These are phyloP conservation scores for Neurospora sp. DNA, from an alignment of 2,329 filamentous ascomycete species.

Conservation along the genomic window DNA sequence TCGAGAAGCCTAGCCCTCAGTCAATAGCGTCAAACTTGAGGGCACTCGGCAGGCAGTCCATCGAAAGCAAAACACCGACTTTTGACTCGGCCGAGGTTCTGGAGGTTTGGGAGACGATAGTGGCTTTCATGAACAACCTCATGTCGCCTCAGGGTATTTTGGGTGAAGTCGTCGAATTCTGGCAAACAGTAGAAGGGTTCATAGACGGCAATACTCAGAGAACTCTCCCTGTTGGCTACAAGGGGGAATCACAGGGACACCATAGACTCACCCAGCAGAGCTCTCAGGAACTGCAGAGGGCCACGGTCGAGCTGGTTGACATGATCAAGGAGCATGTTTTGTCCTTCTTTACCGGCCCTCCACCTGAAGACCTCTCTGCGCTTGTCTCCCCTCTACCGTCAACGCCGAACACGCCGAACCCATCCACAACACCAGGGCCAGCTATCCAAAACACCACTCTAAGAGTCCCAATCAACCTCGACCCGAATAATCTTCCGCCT, in stretches of 20 bases:
- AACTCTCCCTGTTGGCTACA: slow-evolving; percentile 67
- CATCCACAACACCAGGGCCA: slow-evolving; percentile 35
- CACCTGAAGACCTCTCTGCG: slow-evolving; percentile 81
- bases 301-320: slow-evolving; percentile 71
- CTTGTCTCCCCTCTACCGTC: slow-evolving; percentile 72
- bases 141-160: slow-evolving; percentile 72
- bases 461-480: slow-evolving; percentile 69
- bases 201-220: slow-evolving; percentile 77
- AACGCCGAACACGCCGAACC: slow-evolving; percentile 57
- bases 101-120: slow-evolving; percentile 87
- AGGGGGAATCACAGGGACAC: slow-evolving; percentile 70
- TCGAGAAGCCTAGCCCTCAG: slow-evolving; percentile 59
- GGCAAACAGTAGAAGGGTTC: slow-evolving; percentile 85
- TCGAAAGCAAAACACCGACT: slow-evolving; percentile 49
- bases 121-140: slow-evolving; percentile 61
- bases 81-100: slow-evolving; percentile 74
- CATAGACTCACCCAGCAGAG: slow-evolving; percentile 68
- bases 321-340: slow-evolving; percentile 71
- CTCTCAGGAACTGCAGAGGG: slow-evolving; percentile 62
- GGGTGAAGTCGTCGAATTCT: slow-evolving; percentile 86
- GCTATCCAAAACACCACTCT: slow-evolving; percentile 30
- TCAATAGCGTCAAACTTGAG: slow-evolving; percentile 67
- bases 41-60: slow-evolving; percentile 56
- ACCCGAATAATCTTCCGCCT: slow-evolving; percentile 64
- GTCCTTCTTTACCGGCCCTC: slow-evolving; percentile 76